phyloP scores from a whole-genome alignment of 441 rosid species.

The Pelargonium australe region DNA sequence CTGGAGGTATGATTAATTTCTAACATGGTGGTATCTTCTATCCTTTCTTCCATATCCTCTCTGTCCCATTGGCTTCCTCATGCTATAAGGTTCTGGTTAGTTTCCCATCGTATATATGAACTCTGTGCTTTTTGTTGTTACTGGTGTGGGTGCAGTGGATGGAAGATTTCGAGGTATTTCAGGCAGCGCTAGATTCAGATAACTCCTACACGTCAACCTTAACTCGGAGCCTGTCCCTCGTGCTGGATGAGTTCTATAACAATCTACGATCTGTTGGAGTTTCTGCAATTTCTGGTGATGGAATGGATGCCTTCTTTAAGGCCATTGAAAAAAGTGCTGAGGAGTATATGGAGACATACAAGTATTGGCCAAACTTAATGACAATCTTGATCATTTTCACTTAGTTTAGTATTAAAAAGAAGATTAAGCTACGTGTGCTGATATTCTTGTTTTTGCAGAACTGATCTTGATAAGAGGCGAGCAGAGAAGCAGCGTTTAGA shows the following conservation, averaged over 20 bases:
- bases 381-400: too few species aligned
- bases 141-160: slow-evolving; percentile 58
- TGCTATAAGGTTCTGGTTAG: neutral
- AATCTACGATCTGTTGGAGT: slow-evolving; percentile 81
- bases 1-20: slow-evolving; percentile 53
- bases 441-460: slow-evolving; percentile 33
- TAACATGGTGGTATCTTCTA: neutral
- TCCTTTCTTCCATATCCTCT: too few species aligned
- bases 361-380: slow-evolving; percentile 30
- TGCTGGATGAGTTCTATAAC: slow-evolving; percentile 75
- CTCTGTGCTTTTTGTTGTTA: neutral
- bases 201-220: slow-evolving; percentile 61
- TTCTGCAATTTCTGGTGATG: slow-evolving; percentile 87
- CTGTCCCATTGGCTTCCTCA: too few species aligned
- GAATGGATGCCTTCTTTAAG: slow-evolving; percentile 78
- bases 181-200: slow-evolving; percentile 67
- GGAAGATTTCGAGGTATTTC: slow-evolving; percentile 86
- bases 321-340: slow-evolving; percentile 74
- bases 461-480: slow-evolving; percentile 82
- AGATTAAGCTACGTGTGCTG: neutral
- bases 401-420: too few species aligned
- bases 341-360: slow-evolving; percentile 84
- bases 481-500: slow-evolving; percentile 72
- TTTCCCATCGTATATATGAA: too few species aligned
- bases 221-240: slow-evolving; percentile 70